Evolutionary conservation across 495 filamentous ascomycete genomes (phyloP), one percentile per base, ranked within the genome.

Genomic region (Xylaria palmicola): DNA sequence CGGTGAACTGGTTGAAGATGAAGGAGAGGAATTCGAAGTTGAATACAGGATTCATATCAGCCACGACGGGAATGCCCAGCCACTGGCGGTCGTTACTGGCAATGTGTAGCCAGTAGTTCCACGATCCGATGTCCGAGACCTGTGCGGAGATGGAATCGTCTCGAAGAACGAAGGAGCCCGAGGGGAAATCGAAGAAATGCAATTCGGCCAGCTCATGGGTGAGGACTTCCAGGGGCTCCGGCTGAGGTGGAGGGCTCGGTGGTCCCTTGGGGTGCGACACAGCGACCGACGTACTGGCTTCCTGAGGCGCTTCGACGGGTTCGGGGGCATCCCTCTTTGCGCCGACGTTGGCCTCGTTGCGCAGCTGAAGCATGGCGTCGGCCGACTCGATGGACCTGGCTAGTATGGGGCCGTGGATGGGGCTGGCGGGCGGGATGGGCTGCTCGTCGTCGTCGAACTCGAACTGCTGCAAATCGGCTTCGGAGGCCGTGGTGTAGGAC

Each of bases 21-120:
- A 98, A 97, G 2, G 94, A 97, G 19, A 96, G 80, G 64, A 91
- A 97, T 74, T 98, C 94, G 63, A 96, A 98, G 77, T 97, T 98
- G 81, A 98, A 98, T 34, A 98, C 94, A 0, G 94, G 95, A 68
- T 98, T 98, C 69, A 98, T 90, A 65, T 98, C 95, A 5, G 88
- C 86, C 26, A 90, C 77, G 17, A 98, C 85, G 19, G 86, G 83
- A 65, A 95, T 91, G 22, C 92, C 93, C 7, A 98, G 79, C 94
- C 94, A 97, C 40, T 93, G 87, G 60, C 84, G 86, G 17, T 92
- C 86, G 24, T 79, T 74, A 62, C 90, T 89, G 44, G 81, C 83
- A 49, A 98, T 90, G 65, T 97, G 90, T 37, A 98, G 80, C 92
- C 92, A 98, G 74, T 98, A 98, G 62, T 93, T 83, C 95, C 95